Conservation (phyloP, 768 basidiomycete species). For the Rhizopogon roseolus region DNA sequence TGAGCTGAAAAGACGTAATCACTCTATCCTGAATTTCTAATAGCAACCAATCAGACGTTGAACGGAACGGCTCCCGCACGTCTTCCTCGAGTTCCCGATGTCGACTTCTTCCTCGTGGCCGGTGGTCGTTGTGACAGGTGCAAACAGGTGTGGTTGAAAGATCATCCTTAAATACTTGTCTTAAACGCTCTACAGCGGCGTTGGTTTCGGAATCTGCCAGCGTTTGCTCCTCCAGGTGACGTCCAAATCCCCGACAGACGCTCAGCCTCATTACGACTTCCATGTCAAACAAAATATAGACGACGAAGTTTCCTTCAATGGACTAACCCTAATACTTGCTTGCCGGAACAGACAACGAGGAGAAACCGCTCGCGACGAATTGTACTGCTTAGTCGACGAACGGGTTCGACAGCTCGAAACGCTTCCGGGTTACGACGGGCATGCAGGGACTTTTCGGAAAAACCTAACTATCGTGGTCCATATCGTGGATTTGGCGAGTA, state of each 20-base stretch:
- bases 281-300: conserved; percentile 11
- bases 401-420: conserved; percentile 38
- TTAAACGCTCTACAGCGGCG: conserved; percentile 23
- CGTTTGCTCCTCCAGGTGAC: conserved; percentile 69
- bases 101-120: conserved; percentile 27
- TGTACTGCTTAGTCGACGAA: conserved; percentile 50
- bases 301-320: conserved; percentile 34
- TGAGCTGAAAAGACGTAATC: no score
- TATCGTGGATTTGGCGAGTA: conserved; percentile 57
- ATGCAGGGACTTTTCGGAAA: conserved; percentile 52
- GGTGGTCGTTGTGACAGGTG: conserved; percentile 65
- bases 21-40: neutral
- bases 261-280: conserved; percentile 33
- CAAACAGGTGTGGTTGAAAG: conserved; percentile 49
- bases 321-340: conserved; percentile 74
- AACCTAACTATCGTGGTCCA: conserved; percentile 59
- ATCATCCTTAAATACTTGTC: neutral
- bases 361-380: conserved; percentile 50
- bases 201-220: conserved; percentile 81
- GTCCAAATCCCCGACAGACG: conserved; percentile 45
- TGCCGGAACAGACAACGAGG: conserved; percentile 68
- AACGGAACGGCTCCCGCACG: neutral
- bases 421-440: conserved; percentile 39
- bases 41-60: neutral
- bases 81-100: conserved; percentile 18